These are phyloP conservation scores for Fusarium dimerum DNA, from an alignment of 2,329 filamentous ascomycete species.

Conservation along the genomic window DNA sequence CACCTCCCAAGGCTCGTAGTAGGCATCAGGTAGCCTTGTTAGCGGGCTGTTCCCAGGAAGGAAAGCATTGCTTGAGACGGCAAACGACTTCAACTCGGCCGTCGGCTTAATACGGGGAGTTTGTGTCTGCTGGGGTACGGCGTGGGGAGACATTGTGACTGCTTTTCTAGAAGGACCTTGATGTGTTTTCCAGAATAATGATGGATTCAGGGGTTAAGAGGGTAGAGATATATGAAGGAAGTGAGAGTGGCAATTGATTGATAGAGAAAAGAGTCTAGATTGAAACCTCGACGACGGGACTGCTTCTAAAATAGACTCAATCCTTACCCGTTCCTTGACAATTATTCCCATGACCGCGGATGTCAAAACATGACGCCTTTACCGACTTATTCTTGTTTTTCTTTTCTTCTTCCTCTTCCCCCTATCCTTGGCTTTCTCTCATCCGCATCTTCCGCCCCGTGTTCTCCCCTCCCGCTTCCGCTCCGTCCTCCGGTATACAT, in stretches of 20 bases:
- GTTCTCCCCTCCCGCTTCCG: neutral
- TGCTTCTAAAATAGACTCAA: neutral
- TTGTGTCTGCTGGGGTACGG: conserved; percentile 26
- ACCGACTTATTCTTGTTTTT: no score
- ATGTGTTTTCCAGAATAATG: no score
- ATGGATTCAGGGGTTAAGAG: neutral
- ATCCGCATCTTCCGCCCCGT: neutral
- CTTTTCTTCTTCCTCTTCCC: no score
- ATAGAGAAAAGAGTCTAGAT: neutral
- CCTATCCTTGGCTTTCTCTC: neutral
- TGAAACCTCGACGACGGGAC: neutral
- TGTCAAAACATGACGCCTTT: no score
- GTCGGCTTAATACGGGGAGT: conserved; percentile 16
- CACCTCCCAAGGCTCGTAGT: conserved; percentile 80
- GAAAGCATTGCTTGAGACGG: conserved; percentile 66
- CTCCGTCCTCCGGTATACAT: neutral
- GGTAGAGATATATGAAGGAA: neutral
- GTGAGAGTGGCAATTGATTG: neutral
- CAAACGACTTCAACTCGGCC: conserved; percentile 37
- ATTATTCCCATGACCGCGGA: no score
- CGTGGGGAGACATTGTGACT: conserved; percentile 45
- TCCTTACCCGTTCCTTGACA: neutral
- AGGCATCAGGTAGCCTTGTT: conserved; percentile 62
- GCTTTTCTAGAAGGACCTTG: no score
- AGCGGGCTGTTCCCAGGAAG: conserved; percentile 72